Evolutionary conservation across 441 rosid genomes (phyloP), one percentile per base, ranked within the genome.

Genomic region (Syzygium syzygioides): DNA sequence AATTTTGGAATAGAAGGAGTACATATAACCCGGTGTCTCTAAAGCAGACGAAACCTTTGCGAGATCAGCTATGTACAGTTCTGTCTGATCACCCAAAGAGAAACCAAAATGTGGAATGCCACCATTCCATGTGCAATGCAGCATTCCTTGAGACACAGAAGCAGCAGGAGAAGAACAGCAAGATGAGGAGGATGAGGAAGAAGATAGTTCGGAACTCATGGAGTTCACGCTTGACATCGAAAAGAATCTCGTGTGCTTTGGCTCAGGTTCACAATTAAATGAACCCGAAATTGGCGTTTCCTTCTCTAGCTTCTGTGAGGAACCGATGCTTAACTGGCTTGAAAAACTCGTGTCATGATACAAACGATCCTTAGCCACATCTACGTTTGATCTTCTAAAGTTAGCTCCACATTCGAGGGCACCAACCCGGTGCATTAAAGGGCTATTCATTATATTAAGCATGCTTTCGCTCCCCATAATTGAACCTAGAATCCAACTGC

Each of bases 401-500:
- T 89, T 87, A 88, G 60, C 89, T 79, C 91, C 93, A 18, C 90
- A 91, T 83, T 94, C 94, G 60, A 89, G 62, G 79, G 91, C 89
- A 84, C 96, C 93, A 28, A 90, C 83, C 56, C 91, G 89, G 37
- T 91, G 91, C 86, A 94, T 90, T 88, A 94, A 84, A 48, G 96
- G 97, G 89, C 96, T 96, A 90, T 93, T 91, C 86, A 95, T 88
- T 91, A 93, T 88, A 88, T 93, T 95, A 37, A 91, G 88, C 96
- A 93, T 95, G 89, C 98, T 97, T 88, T 93, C 93, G 93, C 94
- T 94, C 85, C 95, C 96, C 94, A 94, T 93, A 32, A 97, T 92
- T 19, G 97, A 93, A 88, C 95, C 96, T 89, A 91, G 90, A 90
- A 92, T 92, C 94, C 95, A 93, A 37, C 91, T 90, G 50, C 93